Percentiles rank a stretch among this genome's conserved stretches.
phyloP scores from a whole-genome alignment of 2,329 filamentous ascomycete species.

The Fusarium dlaminii region DNA sequence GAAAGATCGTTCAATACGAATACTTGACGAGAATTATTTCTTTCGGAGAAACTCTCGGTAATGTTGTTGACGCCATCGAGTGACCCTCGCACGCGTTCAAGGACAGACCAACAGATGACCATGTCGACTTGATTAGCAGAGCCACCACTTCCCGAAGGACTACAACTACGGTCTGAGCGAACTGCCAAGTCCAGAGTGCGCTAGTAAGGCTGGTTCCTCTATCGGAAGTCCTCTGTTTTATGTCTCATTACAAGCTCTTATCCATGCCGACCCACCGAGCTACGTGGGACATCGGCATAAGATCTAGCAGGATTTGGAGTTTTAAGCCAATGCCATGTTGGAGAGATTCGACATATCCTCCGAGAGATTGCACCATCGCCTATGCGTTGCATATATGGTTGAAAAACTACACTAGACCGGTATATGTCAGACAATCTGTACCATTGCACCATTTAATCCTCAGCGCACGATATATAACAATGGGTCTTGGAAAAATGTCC shows the following conservation, averaged over 20 bases:
- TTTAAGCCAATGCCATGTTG: not conserved
- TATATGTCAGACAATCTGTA: not conserved
- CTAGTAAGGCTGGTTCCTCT: not conserved
- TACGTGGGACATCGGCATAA: not conserved
- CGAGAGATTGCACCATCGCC: not conserved
- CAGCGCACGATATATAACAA: not conserved
- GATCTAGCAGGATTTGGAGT: not conserved
- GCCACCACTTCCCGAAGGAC: not conserved
- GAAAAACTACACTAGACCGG: not conserved
- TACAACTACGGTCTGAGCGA: not conserved
- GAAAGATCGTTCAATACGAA: fast-evolving
- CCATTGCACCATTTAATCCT: not conserved
- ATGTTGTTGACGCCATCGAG: not conserved
- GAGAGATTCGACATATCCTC: not conserved
- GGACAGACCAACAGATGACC: not conserved
- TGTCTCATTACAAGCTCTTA: not conserved
- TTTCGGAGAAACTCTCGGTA: not conserved
- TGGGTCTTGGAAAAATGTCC: not conserved
- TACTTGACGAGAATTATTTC: too few species aligned
- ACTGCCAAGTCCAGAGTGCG: not conserved
- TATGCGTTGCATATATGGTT: not conserved
- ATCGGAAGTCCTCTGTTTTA: not conserved
- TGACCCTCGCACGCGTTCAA: not conserved
- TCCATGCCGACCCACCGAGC: not conserved
- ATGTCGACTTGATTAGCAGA: not conserved